Conservation (phyloP, 768 basidiomycete species). For the Botryobasidium botryosum region DNA sequence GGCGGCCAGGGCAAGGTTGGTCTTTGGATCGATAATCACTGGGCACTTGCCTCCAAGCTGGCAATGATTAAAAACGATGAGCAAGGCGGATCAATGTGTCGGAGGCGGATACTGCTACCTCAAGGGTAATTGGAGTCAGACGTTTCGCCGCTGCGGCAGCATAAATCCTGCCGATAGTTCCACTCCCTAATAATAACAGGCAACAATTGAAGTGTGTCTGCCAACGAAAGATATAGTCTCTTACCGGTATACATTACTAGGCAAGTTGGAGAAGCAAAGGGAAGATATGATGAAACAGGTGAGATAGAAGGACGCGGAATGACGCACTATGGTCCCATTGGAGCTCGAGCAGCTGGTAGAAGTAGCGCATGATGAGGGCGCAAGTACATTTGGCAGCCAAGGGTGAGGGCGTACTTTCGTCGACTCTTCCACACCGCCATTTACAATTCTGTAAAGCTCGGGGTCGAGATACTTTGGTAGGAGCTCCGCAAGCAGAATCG, state of each 20-base stretch:
- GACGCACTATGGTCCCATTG: slow-evolving; percentile 45
- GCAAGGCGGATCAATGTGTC: too few species aligned
- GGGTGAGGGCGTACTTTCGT: slow-evolving; percentile 27
- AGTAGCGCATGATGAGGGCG: slow-evolving; percentile 1
- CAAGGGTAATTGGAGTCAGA: slow-evolving; percentile 38
- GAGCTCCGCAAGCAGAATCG: slow-evolving; percentile 45
- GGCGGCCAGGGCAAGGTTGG: slow-evolving; percentile 14
- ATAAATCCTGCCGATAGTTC: slow-evolving; percentile 31
- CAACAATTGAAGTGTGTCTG: too few species aligned
- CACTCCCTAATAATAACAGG: too few species aligned
- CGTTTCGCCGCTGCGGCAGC: slow-evolving; percentile 35
- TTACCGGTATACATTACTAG: slow-evolving; percentile 28
- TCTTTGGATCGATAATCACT: slow-evolving; percentile 22
- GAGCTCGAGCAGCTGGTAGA: slow-evolving; percentile 44
- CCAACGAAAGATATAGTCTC: too few species aligned
- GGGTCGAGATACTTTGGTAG: slow-evolving; percentile 61
- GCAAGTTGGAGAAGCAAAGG: not conserved
- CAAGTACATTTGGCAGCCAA: too few species aligned
- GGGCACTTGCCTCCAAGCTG: slow-evolving; percentile 13
- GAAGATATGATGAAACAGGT: too few species aligned
- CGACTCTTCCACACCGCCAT: slow-evolving; percentile 49
- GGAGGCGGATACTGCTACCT: too few species aligned
- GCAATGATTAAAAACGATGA: not conserved
- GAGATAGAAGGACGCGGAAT: too few species aligned
- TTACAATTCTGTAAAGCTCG: slow-evolving; percentile 43